Conservation (phyloP, 192 early-diverging fungal species). For the Phycomyces blakesleeanus region DNA sequence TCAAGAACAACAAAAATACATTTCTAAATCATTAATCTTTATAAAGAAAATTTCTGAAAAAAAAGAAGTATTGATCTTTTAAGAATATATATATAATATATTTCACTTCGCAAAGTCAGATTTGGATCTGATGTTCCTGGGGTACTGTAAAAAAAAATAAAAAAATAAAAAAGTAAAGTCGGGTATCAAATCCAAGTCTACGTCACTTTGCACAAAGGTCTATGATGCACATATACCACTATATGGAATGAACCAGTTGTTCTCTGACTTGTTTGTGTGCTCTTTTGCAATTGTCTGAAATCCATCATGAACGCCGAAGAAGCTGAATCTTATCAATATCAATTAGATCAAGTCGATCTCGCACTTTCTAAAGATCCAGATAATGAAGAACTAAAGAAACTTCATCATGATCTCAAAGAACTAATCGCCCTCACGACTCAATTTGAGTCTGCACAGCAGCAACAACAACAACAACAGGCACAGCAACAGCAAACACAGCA, state of each 20-base stretch:
- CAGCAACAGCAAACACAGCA: constrained; percentile 15
- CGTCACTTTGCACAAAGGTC: constrained; percentile 1
- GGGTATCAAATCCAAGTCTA: background rate
- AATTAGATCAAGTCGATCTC: constrained; percentile 69
- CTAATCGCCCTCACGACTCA: constrained; percentile 60
- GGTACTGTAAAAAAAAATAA: no score
- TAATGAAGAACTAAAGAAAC: constrained; percentile 64
- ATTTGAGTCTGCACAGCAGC: constrained; percentile 37
- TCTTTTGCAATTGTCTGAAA: constrained; percentile 1
- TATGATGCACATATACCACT: background rate
- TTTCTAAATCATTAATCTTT: no score
- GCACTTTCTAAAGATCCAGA: constrained; percentile 63
- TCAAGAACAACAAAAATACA: no score
- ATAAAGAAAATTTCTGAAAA: no score
- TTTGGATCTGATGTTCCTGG: no score
- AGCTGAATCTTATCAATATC: constrained; percentile 56
- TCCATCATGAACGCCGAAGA: constrained; percentile 48
- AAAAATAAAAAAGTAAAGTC: background rate
- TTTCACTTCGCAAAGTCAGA: no score
- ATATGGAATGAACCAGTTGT: no score
- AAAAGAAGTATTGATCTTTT: no score
- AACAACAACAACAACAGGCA: background rate
- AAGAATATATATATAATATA: no score
- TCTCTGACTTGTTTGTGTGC: background rate
- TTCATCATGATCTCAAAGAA: constrained; percentile 62